phyloP scores from a whole-genome alignment of 1,284 basidiomycete genomes.

The Cryptococcus jaspeensis region DNA sequence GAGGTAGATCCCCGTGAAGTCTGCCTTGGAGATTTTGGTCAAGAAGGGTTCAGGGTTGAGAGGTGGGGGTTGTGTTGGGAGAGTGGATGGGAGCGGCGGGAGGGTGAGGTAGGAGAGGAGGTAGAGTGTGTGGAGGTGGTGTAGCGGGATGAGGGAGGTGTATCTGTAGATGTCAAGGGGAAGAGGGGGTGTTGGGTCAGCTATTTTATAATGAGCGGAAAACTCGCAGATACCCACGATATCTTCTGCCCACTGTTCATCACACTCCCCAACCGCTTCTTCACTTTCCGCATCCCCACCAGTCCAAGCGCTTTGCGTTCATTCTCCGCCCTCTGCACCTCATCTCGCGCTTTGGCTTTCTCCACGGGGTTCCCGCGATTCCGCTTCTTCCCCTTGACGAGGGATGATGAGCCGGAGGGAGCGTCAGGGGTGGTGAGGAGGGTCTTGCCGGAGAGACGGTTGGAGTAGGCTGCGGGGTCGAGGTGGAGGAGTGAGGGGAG shows the following conservation, averaged over 20 bases:
- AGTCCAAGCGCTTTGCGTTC: slow-evolving; percentile 11
- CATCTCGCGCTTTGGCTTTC: slow-evolving; percentile 14
- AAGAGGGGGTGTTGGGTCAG: background rate
- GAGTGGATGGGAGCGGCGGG: slow-evolving; percentile 25
- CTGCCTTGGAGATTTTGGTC: slow-evolving; percentile 53
- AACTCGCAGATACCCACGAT: slow-evolving; percentile 31
- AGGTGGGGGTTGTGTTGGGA: slow-evolving; percentile 30
- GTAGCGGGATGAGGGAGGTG: slow-evolving; percentile 39
- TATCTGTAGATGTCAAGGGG: slow-evolving; percentile 25
- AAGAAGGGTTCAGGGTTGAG: slow-evolving; percentile 31
- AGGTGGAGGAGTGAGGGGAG: slow-evolving; percentile 27
- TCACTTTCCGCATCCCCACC: slow-evolving; percentile 23
- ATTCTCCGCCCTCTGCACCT: slow-evolving; percentile 5
- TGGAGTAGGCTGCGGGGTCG: slow-evolving; percentile 24
- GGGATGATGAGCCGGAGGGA: background rate
- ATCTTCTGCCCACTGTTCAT: slow-evolving; percentile 20
- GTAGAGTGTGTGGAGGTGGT: slow-evolving; percentile 44
- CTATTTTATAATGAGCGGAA: too few relatives aligned
- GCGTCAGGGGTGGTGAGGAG: slow-evolving; percentile 21
- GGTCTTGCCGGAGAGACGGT: slow-evolving; percentile 38
- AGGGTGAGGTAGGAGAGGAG: slow-evolving; percentile 33
- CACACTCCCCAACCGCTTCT: slow-evolving; percentile 18
- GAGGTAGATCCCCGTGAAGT: slow-evolving; percentile 52
- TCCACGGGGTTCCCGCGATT: slow-evolving; percentile 29
- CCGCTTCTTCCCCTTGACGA: slow-evolving; percentile 35